Percentiles rank a stretch among this genome's conserved stretches.
Conservation (phyloP, 164 flowering plant genomes). For the Magnolia officinalis region DNA sequence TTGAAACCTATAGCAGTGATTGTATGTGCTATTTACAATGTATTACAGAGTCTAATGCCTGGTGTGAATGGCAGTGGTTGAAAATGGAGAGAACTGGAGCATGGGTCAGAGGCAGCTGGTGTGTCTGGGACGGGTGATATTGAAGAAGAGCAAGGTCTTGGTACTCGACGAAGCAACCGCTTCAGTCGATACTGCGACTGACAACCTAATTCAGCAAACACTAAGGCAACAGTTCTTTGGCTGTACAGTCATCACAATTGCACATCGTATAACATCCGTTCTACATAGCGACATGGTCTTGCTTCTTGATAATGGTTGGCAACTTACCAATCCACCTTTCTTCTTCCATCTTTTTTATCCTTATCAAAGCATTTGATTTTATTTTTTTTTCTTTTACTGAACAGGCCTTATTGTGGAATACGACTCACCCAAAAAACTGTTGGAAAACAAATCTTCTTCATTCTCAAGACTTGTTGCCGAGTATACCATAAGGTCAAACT, state of each 20-base stretch:
- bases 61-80: conserved; percentile 42
- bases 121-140: conserved; percentile 75
- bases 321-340: background rate
- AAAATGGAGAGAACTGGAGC: conserved; percentile 96
- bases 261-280: conserved; percentile 76
- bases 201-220: conserved; percentile 73
- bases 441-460: conserved; percentile 54
- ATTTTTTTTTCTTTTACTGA: conserved; percentile 1
- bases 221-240: conserved; percentile 51
- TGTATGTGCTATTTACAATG: background rate
- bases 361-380: background rate
- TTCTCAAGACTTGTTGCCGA: conserved; percentile 74
- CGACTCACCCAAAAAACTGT: conserved; percentile 54
- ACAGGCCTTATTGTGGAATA: conserved; percentile 61
- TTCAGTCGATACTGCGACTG: conserved; percentile 86
- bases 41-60: too few relatives aligned
- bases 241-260: conserved; percentile 68
- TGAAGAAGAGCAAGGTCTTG: conserved; percentile 72
- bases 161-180: conserved; percentile 95
- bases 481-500: conserved; percentile 48
- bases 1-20: background rate
- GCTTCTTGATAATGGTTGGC: conserved; percentile 60
- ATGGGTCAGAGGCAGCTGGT: conserved; percentile 88
- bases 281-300: conserved; percentile 75
- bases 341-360: background rate